Percentiles rank a stretch among this genome's conserved stretches.
phyloP scores from a whole-genome alignment of 108 stramenopile species.

The Cyclotella baltica region DNA sequence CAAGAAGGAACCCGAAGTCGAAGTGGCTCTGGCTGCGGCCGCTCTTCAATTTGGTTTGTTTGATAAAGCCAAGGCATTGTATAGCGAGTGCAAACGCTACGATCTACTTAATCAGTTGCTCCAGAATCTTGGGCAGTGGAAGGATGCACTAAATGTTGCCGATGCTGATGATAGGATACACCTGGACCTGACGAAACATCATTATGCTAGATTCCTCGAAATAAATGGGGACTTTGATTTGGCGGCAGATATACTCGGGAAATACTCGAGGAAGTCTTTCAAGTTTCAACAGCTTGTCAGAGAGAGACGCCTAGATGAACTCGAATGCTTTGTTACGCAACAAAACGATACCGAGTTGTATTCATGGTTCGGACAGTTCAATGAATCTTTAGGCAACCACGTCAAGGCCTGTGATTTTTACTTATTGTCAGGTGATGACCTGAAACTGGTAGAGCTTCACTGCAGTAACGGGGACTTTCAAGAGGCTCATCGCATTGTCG shows the following conservation, averaged over 20 bases:
- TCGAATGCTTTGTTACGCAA: conserved; percentile 58
- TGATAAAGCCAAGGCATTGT: conserved; percentile 65
- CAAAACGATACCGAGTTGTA: conserved; percentile 54
- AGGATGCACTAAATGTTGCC: conserved; percentile 58
- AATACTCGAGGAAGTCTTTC: conserved; percentile 8
- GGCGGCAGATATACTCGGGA: background rate
- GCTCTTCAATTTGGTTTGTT: conserved; percentile 73
- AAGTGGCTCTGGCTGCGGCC: conserved; percentile 60
- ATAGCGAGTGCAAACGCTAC: conserved; percentile 62
- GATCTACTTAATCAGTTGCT: conserved; percentile 69
- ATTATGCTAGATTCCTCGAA: conserved; percentile 49
- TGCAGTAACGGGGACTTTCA: conserved; percentile 43
- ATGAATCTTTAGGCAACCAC: conserved; percentile 53
- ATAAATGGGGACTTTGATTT: conserved; percentile 28
- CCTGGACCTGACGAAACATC: conserved; percentile 59
- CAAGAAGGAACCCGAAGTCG: conserved; percentile 54
- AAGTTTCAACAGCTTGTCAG: conserved; percentile 41
- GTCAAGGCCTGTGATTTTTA: conserved; percentile 62
- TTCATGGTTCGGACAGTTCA: conserved; percentile 73
- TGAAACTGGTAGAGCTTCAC: conserved; percentile 58
- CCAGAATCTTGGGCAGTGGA: conserved; percentile 64
- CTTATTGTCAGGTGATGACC: conserved; percentile 47
- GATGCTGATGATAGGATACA: conserved; percentile 65
- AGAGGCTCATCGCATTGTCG: conserved; percentile 55
- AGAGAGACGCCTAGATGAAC: conserved; percentile 51